phyloP scores from a whole-genome alignment of 2,329 filamentous ascomycete genomes.

The Aspergillus pseudoterreus region DNA sequence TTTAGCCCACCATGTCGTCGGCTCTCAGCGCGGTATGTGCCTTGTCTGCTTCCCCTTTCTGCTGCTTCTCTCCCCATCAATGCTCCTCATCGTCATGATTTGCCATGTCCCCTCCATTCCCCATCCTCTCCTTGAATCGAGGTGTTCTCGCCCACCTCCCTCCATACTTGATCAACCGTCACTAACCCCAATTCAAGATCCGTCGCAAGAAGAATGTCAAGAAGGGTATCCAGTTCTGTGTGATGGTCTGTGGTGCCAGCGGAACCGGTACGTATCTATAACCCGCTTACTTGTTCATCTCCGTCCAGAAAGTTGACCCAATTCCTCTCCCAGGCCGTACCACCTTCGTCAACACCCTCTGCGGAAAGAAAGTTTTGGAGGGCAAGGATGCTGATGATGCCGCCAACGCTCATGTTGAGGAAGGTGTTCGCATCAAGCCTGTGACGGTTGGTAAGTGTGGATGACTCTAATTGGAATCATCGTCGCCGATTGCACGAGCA shows the following conservation, averaged over 20 bases:
- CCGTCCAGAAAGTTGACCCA: conserved; percentile 12
- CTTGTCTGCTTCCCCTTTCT: conserved; percentile 22
- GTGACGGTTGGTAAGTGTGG: conserved; percentile 80
- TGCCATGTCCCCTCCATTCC: background rate
- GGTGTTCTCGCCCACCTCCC: background rate
- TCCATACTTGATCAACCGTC: background rate
- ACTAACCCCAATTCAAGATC: conserved; percentile 71
- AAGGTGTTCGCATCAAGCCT: conserved; percentile 97
- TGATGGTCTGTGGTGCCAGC: conserved; percentile 99
- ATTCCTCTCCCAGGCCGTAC: conserved; percentile 68
- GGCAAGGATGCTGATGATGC: conserved; percentile 94
- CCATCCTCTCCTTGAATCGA: background rate
- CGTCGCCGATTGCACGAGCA: background rate
- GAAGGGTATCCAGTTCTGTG: conserved; percentile 99
- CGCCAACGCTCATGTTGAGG: conserved; percentile 82
- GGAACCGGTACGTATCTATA: conserved; percentile 73
- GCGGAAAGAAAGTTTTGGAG: conserved; percentile 84
- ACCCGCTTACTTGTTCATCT: conserved; percentile 1
- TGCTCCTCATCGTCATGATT: conserved; percentile 3
- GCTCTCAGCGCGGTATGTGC: conserved; percentile 52
- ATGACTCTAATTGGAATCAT: background rate
- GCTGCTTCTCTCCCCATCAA: conserved; percentile 10
- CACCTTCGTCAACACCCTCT: conserved; percentile 99
- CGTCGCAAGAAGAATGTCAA: conserved; percentile 99
- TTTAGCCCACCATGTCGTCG: conserved; percentile 48